A percentile compares a stretch with the other conserved stretches of the same genome.
These are phyloP conservation scores for Geotrichum reessii DNA, from an alignment of 1,139 yeast genomes.

Conservation along the genomic window DNA sequence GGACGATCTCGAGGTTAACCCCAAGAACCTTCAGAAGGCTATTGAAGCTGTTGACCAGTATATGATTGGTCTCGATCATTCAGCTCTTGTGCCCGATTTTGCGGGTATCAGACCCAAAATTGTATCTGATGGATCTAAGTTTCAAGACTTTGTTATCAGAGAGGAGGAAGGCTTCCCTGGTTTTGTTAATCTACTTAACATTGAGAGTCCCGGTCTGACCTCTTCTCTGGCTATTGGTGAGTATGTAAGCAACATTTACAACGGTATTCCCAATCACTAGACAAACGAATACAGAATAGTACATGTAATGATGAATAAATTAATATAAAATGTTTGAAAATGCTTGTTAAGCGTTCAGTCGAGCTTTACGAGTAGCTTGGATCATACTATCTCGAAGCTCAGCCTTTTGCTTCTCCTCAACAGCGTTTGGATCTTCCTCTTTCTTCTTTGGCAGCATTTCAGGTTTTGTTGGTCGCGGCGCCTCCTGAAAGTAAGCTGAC, in stretches of 20 bases:
- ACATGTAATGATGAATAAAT: not conserved
- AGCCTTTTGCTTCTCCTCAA: slow-evolving; percentile 24
- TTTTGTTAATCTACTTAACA: slow-evolving; percentile 71
- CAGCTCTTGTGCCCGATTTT: slow-evolving; percentile 59
- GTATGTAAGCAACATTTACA: slow-evolving; percentile 43
- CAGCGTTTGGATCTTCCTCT: slow-evolving; percentile 23
- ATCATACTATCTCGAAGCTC: slow-evolving; percentile 28
- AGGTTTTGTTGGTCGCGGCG: slow-evolving; percentile 75
- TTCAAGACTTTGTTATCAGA: slow-evolving; percentile 68
- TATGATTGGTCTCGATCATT: slow-evolving; percentile 51
- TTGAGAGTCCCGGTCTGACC: slow-evolving; percentile 88
- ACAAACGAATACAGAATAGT: not conserved
- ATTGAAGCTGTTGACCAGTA: slow-evolving; percentile 55
- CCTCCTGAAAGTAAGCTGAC: slow-evolving; percentile 65
- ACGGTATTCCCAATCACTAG: slow-evolving; percentile 11
- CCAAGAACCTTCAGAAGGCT: slow-evolving; percentile 50
- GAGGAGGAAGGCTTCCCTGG: slow-evolving; percentile 69
- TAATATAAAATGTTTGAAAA: not conserved
- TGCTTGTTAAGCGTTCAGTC: slow-evolving; percentile 8
- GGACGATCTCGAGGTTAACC: slow-evolving; percentile 32
- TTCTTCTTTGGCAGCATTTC: slow-evolving; percentile 53
- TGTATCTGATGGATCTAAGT: slow-evolving; percentile 42
- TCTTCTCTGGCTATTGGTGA: slow-evolving; percentile 77
- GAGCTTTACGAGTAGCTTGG: slow-evolving; percentile 22
- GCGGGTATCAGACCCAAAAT: slow-evolving; percentile 82